phyloP scores from a whole-genome alignment of 768 basidiomycete species.

The Tylopilus sp. region DNA sequence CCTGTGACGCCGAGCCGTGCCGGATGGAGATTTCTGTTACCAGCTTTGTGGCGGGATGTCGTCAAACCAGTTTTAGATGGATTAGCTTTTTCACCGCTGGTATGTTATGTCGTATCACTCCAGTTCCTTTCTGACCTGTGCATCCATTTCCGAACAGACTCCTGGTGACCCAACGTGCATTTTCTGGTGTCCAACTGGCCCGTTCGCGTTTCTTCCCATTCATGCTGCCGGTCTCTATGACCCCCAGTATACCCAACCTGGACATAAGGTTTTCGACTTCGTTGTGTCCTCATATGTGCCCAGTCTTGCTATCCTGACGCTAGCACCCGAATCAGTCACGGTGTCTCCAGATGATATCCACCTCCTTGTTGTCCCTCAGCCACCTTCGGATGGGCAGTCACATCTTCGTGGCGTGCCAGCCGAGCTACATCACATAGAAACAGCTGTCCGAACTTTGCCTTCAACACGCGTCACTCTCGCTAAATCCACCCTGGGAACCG shows the following conservation, averaged over 20 bases:
- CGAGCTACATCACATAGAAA: not conserved
- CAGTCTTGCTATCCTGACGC: too few relatives aligned
- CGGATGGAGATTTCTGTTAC: not conserved
- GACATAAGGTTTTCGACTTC: not conserved
- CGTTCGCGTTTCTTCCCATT: too few relatives aligned
- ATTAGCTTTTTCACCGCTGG: not conserved
- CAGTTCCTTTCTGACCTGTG: not conserved
- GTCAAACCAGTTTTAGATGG: too few relatives aligned
- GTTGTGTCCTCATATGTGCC: too few relatives aligned
- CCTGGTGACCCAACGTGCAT: not conserved
- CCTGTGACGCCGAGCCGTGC: too few relatives aligned
- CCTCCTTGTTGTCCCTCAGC: not conserved
- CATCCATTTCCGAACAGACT: not conserved
- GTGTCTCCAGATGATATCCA: too few relatives aligned
- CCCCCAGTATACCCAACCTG: not conserved
- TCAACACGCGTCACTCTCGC: not conserved
- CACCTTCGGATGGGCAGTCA: not conserved
- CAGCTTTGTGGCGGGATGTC: not conserved
- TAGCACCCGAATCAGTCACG: not conserved
- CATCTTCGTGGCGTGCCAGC: not conserved
- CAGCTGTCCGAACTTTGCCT: not conserved
- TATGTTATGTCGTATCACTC: not conserved
- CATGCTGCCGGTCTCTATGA: too few relatives aligned
- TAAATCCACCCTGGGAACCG: not conserved
- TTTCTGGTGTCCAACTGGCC: too few relatives aligned